These are phyloP conservation scores for Apium graveolens DNA, from an alignment of 129 eudicot genomes.

Conservation along the genomic window DNA sequence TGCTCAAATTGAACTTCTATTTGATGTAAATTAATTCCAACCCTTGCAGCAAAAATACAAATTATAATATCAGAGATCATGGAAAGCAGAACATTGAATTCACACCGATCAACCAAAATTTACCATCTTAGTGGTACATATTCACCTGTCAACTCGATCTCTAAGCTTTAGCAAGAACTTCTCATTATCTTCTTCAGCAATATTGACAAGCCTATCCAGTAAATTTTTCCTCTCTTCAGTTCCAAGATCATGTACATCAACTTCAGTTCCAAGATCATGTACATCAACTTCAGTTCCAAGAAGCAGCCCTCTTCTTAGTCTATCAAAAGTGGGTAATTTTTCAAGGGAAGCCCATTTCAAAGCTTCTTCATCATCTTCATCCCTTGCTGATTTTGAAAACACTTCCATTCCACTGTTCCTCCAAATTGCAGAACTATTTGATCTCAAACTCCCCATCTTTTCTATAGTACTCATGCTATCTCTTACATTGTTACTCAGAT, in stretches of 20 bases:
- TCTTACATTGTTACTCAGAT: constrained; percentile 21
- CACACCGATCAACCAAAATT: background rate
- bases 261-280: constrained; percentile 52
- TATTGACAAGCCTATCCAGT: constrained; percentile 6
- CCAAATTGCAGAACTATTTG: constrained; percentile 17
- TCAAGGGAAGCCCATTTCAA: no score
- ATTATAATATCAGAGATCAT: background rate
- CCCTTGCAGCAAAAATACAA: constrained; percentile 24
- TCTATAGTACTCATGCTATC: constrained; percentile 10
- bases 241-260: constrained; percentile 56
- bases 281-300: constrained; percentile 37
- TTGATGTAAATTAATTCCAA: constrained; percentile 62
- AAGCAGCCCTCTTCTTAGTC: no score
- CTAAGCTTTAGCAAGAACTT: constrained; percentile 54
- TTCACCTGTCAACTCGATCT: constrained; percentile 48
- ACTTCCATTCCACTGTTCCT: constrained; percentile 18
- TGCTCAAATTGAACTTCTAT: constrained; percentile 72
- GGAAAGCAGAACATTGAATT: no score
- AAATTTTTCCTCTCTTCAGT: constrained; percentile 34
- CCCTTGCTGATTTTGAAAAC: no score
- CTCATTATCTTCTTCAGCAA: constrained; percentile 57
- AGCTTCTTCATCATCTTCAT: constrained; percentile 16
- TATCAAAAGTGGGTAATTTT: no score
- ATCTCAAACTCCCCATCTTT: background rate
- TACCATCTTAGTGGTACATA: no score